phyloP scores from a whole-genome alignment of 805 yeast genomes.

The Saturnispora serradocipensis region DNA sequence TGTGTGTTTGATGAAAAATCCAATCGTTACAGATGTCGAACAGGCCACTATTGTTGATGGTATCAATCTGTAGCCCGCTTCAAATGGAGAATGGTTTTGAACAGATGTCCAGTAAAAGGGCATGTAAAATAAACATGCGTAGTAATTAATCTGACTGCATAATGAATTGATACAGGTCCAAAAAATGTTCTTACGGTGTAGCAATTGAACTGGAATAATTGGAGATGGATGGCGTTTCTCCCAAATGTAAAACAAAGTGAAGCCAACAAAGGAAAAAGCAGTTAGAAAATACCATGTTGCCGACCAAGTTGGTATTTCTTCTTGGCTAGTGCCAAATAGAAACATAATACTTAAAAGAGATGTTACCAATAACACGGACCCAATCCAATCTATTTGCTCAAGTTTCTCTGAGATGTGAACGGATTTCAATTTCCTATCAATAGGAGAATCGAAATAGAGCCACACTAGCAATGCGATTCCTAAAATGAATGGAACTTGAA shows the following conservation, averaged over 20 bases:
- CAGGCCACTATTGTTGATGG: conserved; percentile 61
- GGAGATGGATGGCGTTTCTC: conserved; percentile 33
- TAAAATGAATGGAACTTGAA: conserved; percentile 45
- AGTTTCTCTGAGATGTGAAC: neutral
- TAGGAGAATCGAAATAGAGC: conserved; percentile 29
- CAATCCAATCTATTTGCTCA: conserved; percentile 48
- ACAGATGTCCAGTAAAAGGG: conserved; percentile 46
- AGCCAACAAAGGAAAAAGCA: conserved; percentile 1
- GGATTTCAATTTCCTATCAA: conserved; percentile 18
- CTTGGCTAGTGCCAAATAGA: conserved; percentile 58
- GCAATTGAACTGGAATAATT: conserved; percentile 51
- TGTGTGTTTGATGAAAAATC: conserved; percentile 53
- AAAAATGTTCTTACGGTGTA: conserved; percentile 48
- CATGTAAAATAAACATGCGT: conserved; percentile 51
- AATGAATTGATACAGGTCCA: conserved; percentile 58
- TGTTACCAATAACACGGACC: conserved; percentile 47
- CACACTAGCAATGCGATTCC: conserved; percentile 31
- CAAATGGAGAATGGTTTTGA: conserved; percentile 16
- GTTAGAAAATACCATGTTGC: conserved; percentile 29
- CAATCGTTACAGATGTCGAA: conserved; percentile 57
- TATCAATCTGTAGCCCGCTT: conserved; percentile 32
- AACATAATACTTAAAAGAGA: conserved; percentile 47
- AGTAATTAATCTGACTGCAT: conserved; percentile 60
- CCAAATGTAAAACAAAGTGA: conserved; percentile 4
- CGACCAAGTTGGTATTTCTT: conserved; percentile 38